A percentile compares a stretch with the other conserved stretches of the same genome.
Evolutionary conservation across 2,329 filamentous ascomycete species (phyloP).

Genomic region (Diaporthe velutina): DNA sequence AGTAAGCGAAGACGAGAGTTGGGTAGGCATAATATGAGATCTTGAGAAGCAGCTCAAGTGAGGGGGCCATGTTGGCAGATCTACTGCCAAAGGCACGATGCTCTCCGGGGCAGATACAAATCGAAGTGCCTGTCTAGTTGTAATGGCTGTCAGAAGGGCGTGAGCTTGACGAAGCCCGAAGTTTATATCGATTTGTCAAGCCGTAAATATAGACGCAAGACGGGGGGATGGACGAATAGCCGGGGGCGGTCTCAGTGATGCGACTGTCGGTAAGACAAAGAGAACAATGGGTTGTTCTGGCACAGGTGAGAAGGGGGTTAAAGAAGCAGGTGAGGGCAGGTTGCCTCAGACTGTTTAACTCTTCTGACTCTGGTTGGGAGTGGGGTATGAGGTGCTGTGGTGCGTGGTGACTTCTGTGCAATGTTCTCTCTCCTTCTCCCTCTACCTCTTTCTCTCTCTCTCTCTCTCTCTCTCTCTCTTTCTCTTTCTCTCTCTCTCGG

Average conservation of each 20-base stretch:
- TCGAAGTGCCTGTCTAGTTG: not conserved
- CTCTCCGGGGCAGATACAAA: not conserved
- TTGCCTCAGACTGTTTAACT: not conserved
- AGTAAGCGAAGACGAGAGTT: slow-evolving; percentile 68
- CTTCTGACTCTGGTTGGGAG: not conserved
- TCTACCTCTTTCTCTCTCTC: not conserved
- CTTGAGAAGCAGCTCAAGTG: slow-evolving; percentile 51
- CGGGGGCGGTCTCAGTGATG: not conserved
- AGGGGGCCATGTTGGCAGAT: slow-evolving; percentile 35
- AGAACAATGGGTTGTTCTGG: slow-evolving; percentile 4
- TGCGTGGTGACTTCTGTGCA: slow-evolving; percentile 4
- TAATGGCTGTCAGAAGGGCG: not conserved
- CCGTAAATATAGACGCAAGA: not conserved
- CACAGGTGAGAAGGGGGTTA: not conserved
- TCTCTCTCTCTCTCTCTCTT: not conserved
- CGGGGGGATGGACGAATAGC: not conserved
- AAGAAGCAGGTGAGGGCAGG: not conserved
- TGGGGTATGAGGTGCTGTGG: not conserved
- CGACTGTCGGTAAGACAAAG: not conserved
- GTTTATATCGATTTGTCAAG: not conserved
- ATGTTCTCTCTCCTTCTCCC: not conserved
- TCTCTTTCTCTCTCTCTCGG: not conserved
- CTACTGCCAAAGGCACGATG: not conserved
- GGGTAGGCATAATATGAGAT: slow-evolving; percentile 72
- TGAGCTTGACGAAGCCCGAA: not conserved